These are phyloP conservation scores for Podospora conica DNA, from an alignment of 495 filamentous ascomycete species.

Conservation along the genomic window DNA sequence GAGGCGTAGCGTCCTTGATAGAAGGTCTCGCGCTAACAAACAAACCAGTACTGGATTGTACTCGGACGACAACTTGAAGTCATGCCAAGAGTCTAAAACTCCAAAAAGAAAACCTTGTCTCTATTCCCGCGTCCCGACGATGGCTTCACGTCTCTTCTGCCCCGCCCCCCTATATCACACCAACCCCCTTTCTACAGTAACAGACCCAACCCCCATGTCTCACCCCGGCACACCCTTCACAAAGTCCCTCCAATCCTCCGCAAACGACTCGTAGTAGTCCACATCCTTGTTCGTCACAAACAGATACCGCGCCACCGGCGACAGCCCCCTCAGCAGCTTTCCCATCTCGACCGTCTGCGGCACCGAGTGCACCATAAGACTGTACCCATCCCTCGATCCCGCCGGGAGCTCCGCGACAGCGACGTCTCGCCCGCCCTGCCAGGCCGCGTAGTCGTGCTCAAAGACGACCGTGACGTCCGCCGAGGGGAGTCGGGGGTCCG, in stretches of 20 bases:
- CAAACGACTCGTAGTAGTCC: not conserved
- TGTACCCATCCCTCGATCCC: not conserved
- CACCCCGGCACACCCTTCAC: not conserved
- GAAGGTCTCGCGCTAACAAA: no score
- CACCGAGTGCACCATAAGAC: not conserved
- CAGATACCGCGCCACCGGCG: not conserved
- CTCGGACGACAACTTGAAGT: no score
- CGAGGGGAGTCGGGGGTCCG: not conserved
- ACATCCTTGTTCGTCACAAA: not conserved
- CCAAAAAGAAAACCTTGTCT: not conserved
- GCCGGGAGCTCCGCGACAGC: not conserved
- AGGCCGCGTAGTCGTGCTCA: not conserved
- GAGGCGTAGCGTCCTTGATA: no score
- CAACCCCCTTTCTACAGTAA: not conserved
- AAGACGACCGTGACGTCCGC: not conserved
- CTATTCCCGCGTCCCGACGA: not conserved
- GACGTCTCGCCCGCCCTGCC: not conserved
- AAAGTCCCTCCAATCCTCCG: not conserved
- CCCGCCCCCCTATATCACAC: not conserved
- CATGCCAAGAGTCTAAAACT: not conserved
- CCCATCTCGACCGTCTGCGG: not conserved
- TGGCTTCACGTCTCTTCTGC: not conserved
- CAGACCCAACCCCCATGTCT: not conserved
- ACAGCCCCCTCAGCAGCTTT: not conserved
- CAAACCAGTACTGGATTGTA: no score